Evolutionary conservation across 2,329 filamentous ascomycete genomes (phyloP), one percentile per base, ranked within the genome.

Genomic region (Botrytis squamosa): DNA sequence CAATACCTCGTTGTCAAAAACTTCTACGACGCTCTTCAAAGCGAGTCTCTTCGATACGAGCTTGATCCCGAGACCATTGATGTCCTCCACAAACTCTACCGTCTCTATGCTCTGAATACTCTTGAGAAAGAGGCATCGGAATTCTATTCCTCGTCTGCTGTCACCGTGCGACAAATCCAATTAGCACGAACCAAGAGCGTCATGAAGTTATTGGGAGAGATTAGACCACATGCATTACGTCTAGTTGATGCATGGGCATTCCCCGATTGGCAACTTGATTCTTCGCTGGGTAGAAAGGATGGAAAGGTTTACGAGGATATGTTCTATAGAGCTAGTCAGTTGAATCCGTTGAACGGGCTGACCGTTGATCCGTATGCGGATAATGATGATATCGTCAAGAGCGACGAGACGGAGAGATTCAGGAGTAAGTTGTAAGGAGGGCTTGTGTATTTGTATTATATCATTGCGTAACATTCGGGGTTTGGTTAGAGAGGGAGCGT

Each of bases 1-100:
- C 91, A 94, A 82, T 94, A 93, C 82, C 87, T 93, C 77, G 87
- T 94, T 0, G 91, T 94, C 76, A 93, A 92, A 86, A 92, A 90
- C 84, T 94, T 94, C 84, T 93, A 96, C 83, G 85, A 89, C 6
- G 85, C 88, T 2, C 88, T 95, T 33, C 88, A 90, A 55, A 85
- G 85, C 8, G 83, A 86, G 10, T 80, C 85, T 12, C 86, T 88
- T 18, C 82, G 82, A n/a, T 81, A 85, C 20, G 84, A 87, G 25
- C 83, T 93, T 44, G 88, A 91, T 79, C 79, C 85, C 0, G 85
- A 86, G 72, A 92, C 90, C 0, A 83, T 87, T 22, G 82, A 82
- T 0, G 80, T 93, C 16, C 83, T 94, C 78, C 88, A 90, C 83
- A 89, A 90, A 78, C 85, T 92, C 49, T 92, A 91, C 87, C 87